A percentile compares a stretch with the other conserved stretches of the same genome.
Conservation (phyloP, 805 yeast genomes). For the Sungouiella thailandica region DNA sequence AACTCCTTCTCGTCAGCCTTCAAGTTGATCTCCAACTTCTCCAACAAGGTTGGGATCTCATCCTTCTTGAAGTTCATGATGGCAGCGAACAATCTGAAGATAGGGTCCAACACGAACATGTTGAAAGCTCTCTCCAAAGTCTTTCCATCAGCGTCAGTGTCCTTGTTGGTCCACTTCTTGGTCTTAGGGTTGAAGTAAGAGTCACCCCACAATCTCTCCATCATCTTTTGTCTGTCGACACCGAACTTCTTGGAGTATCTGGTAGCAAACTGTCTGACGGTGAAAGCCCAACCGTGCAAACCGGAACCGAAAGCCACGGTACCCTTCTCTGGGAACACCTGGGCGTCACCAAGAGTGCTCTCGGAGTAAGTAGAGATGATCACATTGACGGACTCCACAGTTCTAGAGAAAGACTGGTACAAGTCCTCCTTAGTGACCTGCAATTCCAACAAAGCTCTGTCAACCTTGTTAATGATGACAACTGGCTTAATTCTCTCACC, state of each 20-base stretch:
- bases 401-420: conserved; percentile 97
- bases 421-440: conserved; percentile 98
- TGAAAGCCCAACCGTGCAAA: conserved; percentile 99
- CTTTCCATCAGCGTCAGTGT: conserved; percentile 93
- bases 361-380: conserved; percentile 94
- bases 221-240: conserved; percentile 97
- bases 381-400: conserved; percentile 99
- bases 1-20: conserved; percentile 97
- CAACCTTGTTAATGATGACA: conserved; percentile 97
- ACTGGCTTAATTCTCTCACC: conserved; percentile 99
- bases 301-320: conserved; percentile 99
- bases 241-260: conserved; percentile 99
- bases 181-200: conserved; percentile 99
- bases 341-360: conserved; percentile 86
- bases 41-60: conserved; percentile 86
- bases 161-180: conserved; percentile 98
- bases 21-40: conserved; percentile 88
- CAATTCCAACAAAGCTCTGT: conserved; percentile 98
- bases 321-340: conserved; percentile 98
- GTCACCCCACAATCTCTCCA: conserved; percentile 99
- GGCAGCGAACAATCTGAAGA: conserved; percentile 93
- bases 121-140: conserved; percentile 98
- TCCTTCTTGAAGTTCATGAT: conserved; percentile 99
- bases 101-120: conserved; percentile 98
- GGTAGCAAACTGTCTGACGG: conserved; percentile 96